These are phyloP conservation scores for Goffeauzyma gilvescens DNA, from an alignment of 768 basidiomycete species.

Conservation along the genomic window DNA sequence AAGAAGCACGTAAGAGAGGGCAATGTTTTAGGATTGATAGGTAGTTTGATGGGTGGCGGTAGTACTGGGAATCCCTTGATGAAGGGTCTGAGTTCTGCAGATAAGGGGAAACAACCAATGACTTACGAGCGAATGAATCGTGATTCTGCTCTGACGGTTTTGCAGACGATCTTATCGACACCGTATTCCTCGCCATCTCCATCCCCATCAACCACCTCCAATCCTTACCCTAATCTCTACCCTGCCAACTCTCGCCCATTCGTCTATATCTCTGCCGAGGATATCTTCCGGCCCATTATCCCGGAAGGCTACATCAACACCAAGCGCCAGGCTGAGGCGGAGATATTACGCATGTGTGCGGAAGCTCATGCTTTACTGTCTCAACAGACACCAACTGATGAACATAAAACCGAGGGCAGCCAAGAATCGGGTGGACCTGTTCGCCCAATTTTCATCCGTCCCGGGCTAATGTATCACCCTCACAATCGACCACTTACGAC, in stretches of 20 bases:
- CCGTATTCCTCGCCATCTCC: slow-evolving; percentile 4
- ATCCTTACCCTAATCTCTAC: not conserved
- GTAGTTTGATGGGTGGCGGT: slow-evolving; percentile 38
- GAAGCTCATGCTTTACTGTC: not conserved
- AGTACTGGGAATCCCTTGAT: slow-evolving; percentile 27
- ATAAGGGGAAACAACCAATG: slow-evolving; percentile 28
- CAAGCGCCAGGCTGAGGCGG: slow-evolving; percentile 75
- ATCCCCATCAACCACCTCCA: slow-evolving; percentile 1
- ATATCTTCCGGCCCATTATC: slow-evolving; percentile 71
- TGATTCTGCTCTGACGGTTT: slow-evolving; percentile 57
- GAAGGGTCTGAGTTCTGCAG: slow-evolving; percentile 18
- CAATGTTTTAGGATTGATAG: slow-evolving; percentile 39
- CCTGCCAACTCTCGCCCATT: slow-evolving; percentile 36
- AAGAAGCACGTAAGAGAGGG: slow-evolving; percentile 50
- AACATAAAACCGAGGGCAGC: no score
- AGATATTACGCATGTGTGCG: slow-evolving; percentile 36
- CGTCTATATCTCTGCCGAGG: slow-evolving; percentile 87
- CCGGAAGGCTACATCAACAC: slow-evolving; percentile 72
- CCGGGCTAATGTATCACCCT: slow-evolving; percentile 90
- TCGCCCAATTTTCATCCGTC: slow-evolving; percentile 2
- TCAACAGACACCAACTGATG: no score
- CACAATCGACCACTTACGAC: slow-evolving; percentile 78
- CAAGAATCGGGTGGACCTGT: slow-evolving; percentile 57
- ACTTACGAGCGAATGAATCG: slow-evolving; percentile 65
- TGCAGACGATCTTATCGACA: slow-evolving; percentile 45